Percentiles rank a stretch among this genome's conserved stretches.
These are phyloP conservation scores for Fusarium sp. DNA, from an alignment of 2,329 filamentous ascomycete genomes.

Conservation along the genomic window DNA sequence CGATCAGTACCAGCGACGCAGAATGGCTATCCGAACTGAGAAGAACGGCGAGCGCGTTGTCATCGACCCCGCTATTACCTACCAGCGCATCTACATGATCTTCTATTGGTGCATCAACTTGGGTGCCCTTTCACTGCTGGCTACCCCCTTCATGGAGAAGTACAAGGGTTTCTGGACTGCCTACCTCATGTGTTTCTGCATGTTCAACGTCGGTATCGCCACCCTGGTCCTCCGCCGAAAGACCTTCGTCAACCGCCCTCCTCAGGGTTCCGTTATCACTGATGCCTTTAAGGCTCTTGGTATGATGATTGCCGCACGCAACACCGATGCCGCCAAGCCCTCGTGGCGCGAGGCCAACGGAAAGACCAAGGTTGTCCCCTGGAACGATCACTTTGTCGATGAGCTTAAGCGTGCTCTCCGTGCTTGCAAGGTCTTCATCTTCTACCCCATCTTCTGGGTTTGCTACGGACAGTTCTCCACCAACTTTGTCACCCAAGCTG, in stretches of 20 bases:
- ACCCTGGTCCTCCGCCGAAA: slow-evolving; percentile 61
- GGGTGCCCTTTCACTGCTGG: slow-evolving; percentile 74
- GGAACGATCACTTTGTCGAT: slow-evolving; percentile 77
- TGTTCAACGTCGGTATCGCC: slow-evolving; percentile 70
- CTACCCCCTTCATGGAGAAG: slow-evolving; percentile 74
- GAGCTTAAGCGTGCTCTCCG: slow-evolving; percentile 73
- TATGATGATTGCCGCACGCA: slow-evolving; percentile 55
- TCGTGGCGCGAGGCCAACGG: slow-evolving; percentile 67
- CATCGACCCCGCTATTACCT: slow-evolving; percentile 73
- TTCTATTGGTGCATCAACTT: slow-evolving; percentile 81
- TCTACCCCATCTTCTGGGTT: slow-evolving; percentile 75
- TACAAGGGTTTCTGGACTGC: slow-evolving; percentile 75
- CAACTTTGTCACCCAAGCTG: slow-evolving; percentile 73
- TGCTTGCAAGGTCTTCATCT: slow-evolving; percentile 78
- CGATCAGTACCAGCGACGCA: slow-evolving; percentile 70
- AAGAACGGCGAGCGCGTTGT: slow-evolving; percentile 68
- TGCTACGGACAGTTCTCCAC: slow-evolving; percentile 74
- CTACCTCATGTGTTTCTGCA: slow-evolving; percentile 65
- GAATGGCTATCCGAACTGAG: slow-evolving; percentile 61
- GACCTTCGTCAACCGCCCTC: slow-evolving; percentile 62
- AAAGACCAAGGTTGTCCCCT: slow-evolving; percentile 57
- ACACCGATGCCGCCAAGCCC: slow-evolving; percentile 71
- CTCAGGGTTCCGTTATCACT: slow-evolving; percentile 71
- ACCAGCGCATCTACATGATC: slow-evolving; percentile 77
- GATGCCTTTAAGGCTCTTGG: slow-evolving; percentile 66